Evolutionary conservation across 1,284 basidiomycete genomes (phyloP).

Genomic region (Hemileia vastatrix): DNA sequence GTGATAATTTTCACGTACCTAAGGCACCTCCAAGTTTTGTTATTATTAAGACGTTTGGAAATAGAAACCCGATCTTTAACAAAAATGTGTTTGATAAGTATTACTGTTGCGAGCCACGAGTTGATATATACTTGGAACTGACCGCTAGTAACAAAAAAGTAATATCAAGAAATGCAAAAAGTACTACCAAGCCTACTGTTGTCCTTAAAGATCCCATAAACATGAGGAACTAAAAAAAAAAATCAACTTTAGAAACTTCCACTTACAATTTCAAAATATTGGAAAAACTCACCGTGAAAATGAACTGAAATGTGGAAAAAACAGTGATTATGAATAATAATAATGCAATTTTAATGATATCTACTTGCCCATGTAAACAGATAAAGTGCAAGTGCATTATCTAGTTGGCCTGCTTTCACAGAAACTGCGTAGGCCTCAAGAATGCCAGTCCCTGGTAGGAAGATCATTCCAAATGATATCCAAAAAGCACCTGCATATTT

Average conservation of each 20-base stretch:
- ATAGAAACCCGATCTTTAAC: slow-evolving; percentile 38
- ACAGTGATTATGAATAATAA: background rate
- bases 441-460: slow-evolving; percentile 49
- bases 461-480: slow-evolving; percentile 46
- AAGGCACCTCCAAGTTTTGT: slow-evolving; percentile 63
- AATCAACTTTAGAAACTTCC: background rate
- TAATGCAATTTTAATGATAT: too few species aligned
- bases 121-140: too few species aligned
- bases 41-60: slow-evolving; percentile 28
- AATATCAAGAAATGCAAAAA: slow-evolving; percentile 63
- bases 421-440: slow-evolving; percentile 42
- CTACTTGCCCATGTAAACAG: slow-evolving; percentile 33
- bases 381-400: slow-evolving; percentile 47
- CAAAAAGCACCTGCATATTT: too few species aligned
- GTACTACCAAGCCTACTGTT: slow-evolving; percentile 55
- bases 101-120: background rate
- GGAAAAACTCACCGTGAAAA: slow-evolving; percentile 53
- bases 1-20: slow-evolving; percentile 48
- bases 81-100: too few species aligned
- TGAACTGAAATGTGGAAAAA: slow-evolving; percentile 50
- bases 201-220: slow-evolving; percentile 56
- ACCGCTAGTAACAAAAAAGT: slow-evolving; percentile 48
- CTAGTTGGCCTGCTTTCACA: slow-evolving; percentile 50
- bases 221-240: slow-evolving; percentile 33
- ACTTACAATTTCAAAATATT: too few species aligned